Evolutionary conservation across 2,329 filamentous ascomycete species (phyloP).

Genomic region (Colletotrichum sansevieriae): DNA sequence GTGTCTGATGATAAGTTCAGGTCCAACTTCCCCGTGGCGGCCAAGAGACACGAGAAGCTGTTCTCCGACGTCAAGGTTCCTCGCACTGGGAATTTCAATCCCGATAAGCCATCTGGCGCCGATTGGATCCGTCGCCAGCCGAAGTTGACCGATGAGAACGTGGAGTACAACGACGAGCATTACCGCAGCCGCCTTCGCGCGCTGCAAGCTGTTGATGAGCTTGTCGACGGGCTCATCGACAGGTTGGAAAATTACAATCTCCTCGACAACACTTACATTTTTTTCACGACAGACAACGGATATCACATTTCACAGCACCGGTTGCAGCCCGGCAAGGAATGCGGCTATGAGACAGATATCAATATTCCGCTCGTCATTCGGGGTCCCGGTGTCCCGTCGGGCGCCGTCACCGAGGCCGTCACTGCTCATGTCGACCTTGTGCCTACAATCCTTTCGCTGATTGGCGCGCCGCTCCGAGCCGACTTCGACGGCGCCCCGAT

Average conservation of each 20-base stretch:
- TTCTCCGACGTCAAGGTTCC: constrained; percentile 72
- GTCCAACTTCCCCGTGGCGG: constrained; percentile 46
- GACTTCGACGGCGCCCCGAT: constrained; percentile 67
- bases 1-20: constrained; percentile 63
- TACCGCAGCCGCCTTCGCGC: constrained; percentile 57
- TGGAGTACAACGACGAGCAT: constrained; percentile 55
- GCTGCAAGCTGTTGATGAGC: constrained; percentile 60
- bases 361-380: constrained; percentile 64
- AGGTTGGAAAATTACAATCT: constrained; percentile 49
- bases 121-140: constrained; percentile 59
- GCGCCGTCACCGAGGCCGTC: constrained; percentile 52
- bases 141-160: constrained; percentile 47
- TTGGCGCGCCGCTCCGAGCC: constrained; percentile 50
- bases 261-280: constrained; percentile 61
- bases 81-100: constrained; percentile 76
- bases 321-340: constrained; percentile 64
- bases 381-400: constrained; percentile 60
- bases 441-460: constrained; percentile 63
- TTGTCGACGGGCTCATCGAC: constrained; percentile 56
- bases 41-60: constrained; percentile 70
- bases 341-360: constrained; percentile 65
- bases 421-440: constrained; percentile 68
- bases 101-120: constrained; percentile 56
- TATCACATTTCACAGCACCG: constrained; percentile 68
- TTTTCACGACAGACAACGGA: constrained; percentile 67